Base-by-base conservation (phyloP, 2,329 filamentous ascomycete species). In the Fusarium robinianum region DNA sequence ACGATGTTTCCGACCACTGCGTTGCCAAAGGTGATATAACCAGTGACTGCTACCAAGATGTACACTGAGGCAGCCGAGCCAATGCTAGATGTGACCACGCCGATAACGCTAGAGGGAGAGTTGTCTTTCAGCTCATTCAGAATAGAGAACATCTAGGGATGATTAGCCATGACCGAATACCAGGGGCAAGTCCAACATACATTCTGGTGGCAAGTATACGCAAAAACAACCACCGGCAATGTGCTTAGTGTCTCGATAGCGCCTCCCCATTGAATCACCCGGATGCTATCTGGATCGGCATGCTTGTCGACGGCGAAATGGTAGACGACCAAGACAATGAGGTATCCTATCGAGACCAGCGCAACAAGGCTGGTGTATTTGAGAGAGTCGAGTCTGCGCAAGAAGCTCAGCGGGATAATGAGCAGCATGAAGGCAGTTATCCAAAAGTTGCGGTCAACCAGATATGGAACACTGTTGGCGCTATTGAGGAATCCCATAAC, bases 191-290 rank as follows among this genome's bases (percentile, higher is more conserved):
- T 14, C 21, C n/a, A n/a, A 64, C 81, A 55, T 72, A 94, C 89
- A 66, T 99, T 99, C 64, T 99, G 94, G 69, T 99, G 94, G 67
- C 94, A 99, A 2, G 94, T 99, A 67, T 97, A 99, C n/a, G 92
- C 94, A 75, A 99, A 99, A 3, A 99, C 89, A 43, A 97, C 91
- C 39, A 99, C 90, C 0, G 94, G 94, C 53, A 99, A 82, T 51
- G 88, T 91, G 58, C 89, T 90, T 39, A 99, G 75, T 6, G 87
- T 84, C 23, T 87, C 80, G 8, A 95, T 76, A 3, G 88, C 77
- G 6, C 92, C 89, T 29, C 83, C 85, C 85, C 90, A 96, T 50
- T 81, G 73, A 51, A 96, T 77, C 19, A 90, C 72, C 34, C 87
- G 82, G 47, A 99, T 82, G 8, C 85, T 80, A 9, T 88, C 86